A percentile compares a stretch with the other conserved stretches of the same genome.
Evolutionary conservation across 1,284 basidiomycete genomes (phyloP).

Genomic region (Malassezia yamatoensis): DNA sequence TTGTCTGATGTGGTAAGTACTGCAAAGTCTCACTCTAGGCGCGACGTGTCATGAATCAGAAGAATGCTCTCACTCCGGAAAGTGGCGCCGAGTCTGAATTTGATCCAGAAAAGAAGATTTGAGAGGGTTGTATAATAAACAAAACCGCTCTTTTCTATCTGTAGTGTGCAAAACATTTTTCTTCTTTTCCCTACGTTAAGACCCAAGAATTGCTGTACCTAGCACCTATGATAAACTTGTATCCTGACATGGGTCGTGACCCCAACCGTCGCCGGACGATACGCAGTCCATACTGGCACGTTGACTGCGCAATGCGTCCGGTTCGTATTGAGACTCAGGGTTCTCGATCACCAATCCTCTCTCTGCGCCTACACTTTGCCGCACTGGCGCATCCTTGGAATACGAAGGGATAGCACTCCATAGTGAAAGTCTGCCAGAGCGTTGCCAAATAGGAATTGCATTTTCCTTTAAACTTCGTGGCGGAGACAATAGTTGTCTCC

Average conservation of each 20-base stretch:
- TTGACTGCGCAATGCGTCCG: background rate
- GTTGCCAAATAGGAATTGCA: background rate
- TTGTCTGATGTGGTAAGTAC: constrained; percentile 9
- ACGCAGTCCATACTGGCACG: background rate
- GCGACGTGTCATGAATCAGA: background rate
- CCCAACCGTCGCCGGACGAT: too few relatives aligned
- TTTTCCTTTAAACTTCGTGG: background rate
- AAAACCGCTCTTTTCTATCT: background rate
- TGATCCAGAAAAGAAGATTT: background rate
- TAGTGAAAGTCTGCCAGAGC: background rate
- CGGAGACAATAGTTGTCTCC: too few relatives aligned
- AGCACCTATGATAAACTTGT: too few relatives aligned
- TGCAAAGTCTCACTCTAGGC: background rate
- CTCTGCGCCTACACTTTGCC: background rate
- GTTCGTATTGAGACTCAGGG: background rate
- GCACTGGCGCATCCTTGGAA: background rate
- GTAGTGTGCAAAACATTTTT: background rate
- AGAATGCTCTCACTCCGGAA: background rate
- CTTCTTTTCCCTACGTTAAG: too few relatives aligned
- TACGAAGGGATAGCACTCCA: background rate
- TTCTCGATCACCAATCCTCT: background rate
- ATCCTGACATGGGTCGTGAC: too few relatives aligned
- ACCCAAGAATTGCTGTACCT: too few relatives aligned
- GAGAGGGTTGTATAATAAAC: background rate
- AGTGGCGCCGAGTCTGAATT: background rate